Percentiles rank a stretch among this genome's conserved stretches.
Evolutionary conservation across 495 filamentous ascomycete species (phyloP).

Genomic region (Gamarada debralockiae): DNA sequence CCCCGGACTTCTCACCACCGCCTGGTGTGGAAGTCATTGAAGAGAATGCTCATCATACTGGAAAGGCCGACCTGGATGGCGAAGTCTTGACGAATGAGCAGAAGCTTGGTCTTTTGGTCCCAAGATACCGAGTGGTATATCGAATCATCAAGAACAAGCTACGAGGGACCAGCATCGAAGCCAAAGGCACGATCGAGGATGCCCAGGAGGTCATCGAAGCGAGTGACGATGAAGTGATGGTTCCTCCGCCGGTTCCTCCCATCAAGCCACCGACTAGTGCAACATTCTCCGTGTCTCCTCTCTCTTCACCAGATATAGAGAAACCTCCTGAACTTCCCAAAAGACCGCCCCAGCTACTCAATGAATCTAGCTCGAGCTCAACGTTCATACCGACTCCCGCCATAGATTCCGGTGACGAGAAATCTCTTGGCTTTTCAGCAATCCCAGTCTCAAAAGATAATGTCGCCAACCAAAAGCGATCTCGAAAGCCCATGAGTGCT

Average conservation of each 20-base stretch:
- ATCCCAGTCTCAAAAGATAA: conserved; percentile 11
- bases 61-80: conserved; percentile 1
- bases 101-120: conserved; percentile 12
- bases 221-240: conserved; percentile 8
- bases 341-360: conserved; percentile 7
- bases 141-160: conserved; percentile 35
- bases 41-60: conserved; percentile 33
- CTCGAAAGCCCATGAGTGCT: conserved; percentile 19
- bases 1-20: conserved; percentile 56
- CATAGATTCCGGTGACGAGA: background rate
- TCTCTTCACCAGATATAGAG: conserved; percentile 7
- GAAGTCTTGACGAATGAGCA: conserved; percentile 8
- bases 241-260: background rate
- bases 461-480: conserved; percentile 41
- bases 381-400: background rate
- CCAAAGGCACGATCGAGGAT: conserved; percentile 30
- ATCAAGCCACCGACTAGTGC: background rate
- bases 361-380: background rate
- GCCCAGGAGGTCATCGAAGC: conserved; percentile 11
- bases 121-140: conserved; percentile 40
- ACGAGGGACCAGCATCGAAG: conserved; percentile 32
- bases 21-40: conserved; percentile 64
- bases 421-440: background rate
- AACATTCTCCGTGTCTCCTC: conserved; percentile 1
- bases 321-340: conserved; percentile 25